Evolutionary conservation across 1,284 basidiomycete genomes (phyloP), one percentile per base, ranked within the genome.

Genomic region (Microbotryum saponariae): DNA sequence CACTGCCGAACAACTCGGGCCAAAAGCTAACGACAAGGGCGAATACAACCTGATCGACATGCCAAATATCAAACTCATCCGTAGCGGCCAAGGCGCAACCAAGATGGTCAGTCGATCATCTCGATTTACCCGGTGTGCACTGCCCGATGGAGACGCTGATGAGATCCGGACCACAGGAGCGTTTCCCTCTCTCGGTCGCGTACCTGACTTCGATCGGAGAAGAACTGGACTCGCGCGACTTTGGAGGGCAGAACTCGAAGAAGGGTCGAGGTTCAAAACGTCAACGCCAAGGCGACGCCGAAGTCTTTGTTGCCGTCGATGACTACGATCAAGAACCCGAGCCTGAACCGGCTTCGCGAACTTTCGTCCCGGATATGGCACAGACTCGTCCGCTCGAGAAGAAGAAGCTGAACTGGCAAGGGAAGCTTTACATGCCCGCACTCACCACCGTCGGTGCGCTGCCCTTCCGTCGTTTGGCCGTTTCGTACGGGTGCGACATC

Each of bases 361-460:
- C 53, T 6, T 67, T 62, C 50, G 62, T 63, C 1, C 68, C 73
- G 20, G 76, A 77, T 56, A 54, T 66, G 1, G 84, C 85, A 0
- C 85, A 84, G 0, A 71, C 84, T 37, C 81, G 89, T 33, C 84
- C 87, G 25, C 74, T 78, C 16, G 94, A 98, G 77, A 97, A 97
- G 79, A 88, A 85, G 73, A 79, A 89, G 31, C 76, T 98, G 25
- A 77, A 89, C 70, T 97, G 92, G 91, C 78, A 80, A 12, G 88
- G 88, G 12, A 89, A 91, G 74, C 87, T 89, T 2, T 98, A 97
- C 77, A 61, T 66, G 65, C 83, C 96, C 2, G 93, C 93, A 0
- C 78, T 98, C 12, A 97, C 94, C 1, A 98, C 93, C 0, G 91
- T 94, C 31, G 93, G 94, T 31, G 97, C 97, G 72, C 75, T 97